Evolutionary conservation across 2,329 filamentous ascomycete genomes (phyloP).

Genomic region (Cordyceps militaris): DNA sequence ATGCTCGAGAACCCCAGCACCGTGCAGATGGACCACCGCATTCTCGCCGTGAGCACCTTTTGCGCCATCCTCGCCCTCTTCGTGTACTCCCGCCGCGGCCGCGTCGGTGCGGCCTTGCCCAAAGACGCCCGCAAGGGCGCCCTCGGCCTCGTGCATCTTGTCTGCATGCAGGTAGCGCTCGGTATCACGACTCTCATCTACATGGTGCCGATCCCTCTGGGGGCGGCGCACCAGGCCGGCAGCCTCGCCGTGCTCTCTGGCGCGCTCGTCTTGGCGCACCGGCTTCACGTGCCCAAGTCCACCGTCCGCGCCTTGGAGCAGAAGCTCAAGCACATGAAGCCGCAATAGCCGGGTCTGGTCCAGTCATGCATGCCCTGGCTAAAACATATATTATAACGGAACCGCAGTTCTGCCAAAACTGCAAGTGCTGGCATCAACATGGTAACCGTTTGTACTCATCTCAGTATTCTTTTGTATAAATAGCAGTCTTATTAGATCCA

Average conservation of each 20-base stretch:
- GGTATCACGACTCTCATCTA: conserved; percentile 91
- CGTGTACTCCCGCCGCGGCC: conserved; percentile 67
- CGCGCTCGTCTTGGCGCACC: conserved; percentile 69
- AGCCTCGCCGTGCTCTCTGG: conserved; percentile 78
- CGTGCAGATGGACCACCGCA: conserved; percentile 92
- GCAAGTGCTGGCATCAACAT: not conserved
- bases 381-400: conserved; percentile 11
- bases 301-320: conserved; percentile 54
- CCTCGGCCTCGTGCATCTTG: conserved; percentile 75
- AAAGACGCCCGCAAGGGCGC: conserved; percentile 60
- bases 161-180: conserved; percentile 71
- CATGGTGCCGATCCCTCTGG: conserved; percentile 82
- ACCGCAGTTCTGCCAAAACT: not conserved
- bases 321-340: conserved; percentile 31
- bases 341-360: conserved; percentile 22
- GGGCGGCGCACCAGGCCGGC: conserved; percentile 88
- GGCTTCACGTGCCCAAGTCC: conserved; percentile 65
- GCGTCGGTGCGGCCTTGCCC: conserved; percentile 52
- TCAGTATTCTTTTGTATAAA: conserved; percentile 12
- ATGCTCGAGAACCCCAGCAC: conserved; percentile 94
- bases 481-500: not conserved
- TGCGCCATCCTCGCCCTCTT: conserved; percentile 71
- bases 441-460: not conserved
- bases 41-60: conserved; percentile 85
- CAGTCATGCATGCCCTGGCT: not conserved